phyloP scores from a whole-genome alignment of 2,329 filamentous ascomycete genomes.

The Cladophialophora immunda region DNA sequence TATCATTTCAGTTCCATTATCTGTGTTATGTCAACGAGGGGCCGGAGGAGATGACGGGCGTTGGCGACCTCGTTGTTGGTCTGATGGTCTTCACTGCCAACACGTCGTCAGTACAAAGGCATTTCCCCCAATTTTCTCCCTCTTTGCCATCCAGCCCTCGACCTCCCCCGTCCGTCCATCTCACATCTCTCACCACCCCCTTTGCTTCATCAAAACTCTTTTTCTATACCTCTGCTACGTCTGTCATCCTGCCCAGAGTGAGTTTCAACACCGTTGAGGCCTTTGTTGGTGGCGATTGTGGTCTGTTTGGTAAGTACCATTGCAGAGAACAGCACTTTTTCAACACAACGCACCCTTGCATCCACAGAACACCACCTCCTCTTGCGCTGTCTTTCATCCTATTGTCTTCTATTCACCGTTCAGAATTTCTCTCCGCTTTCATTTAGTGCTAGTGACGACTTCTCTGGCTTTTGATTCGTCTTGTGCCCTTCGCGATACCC shows the following conservation, averaged over 20 bases:
- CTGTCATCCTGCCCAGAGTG: neutral
- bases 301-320: constrained; percentile 8
- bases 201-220: neutral
- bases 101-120: neutral
- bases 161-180: constrained; percentile 3
- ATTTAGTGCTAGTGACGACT: constrained; percentile 6
- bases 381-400: neutral
- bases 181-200: constrained; percentile 10
- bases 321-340: neutral
- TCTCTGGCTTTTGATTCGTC: neutral
- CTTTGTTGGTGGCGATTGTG: neutral
- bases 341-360: neutral
- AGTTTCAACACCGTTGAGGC: neutral
- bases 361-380: neutral
- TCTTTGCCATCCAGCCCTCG: neutral
- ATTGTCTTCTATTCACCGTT: neutral
- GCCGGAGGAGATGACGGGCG: neutral
- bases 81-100: neutral
- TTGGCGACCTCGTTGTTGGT: constrained; percentile 3
- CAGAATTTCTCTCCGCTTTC: neutral
- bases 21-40: neutral
- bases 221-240: constrained; percentile 1
- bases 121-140: neutral
- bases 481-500: neutral
- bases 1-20: neutral